These are phyloP conservation scores for Penicillium sp. DNA, from an alignment of 2,329 filamentous ascomycete species.

Conservation along the genomic window DNA sequence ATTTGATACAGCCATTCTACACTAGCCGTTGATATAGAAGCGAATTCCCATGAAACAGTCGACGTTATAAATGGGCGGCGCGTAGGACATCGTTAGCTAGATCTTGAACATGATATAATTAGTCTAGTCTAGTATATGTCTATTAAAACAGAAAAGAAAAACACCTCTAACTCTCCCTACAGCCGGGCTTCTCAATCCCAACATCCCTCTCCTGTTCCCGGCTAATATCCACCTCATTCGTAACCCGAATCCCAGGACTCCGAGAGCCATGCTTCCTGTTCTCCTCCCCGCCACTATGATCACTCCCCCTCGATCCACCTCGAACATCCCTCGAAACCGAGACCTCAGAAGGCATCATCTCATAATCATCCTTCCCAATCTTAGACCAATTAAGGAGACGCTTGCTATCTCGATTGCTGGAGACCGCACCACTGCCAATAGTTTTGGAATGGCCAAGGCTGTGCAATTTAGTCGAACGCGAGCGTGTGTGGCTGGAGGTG, in stretches of 20 bases:
- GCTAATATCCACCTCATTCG: slow-evolving; percentile 23
- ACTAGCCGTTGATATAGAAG: not conserved
- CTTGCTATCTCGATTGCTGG: slow-evolving; percentile 21
- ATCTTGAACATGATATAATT: not conserved
- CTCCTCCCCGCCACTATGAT: not conserved
- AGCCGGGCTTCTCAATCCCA: not conserved
- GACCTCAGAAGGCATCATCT: slow-evolving; percentile 28
- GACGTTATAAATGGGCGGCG: not conserved
- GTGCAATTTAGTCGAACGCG: slow-evolving; percentile 12
- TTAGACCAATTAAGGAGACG: slow-evolving; percentile 23
- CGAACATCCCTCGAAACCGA: slow-evolving; percentile 13
- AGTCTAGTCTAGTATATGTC: not conserved
- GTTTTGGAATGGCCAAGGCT: slow-evolving; percentile 15
- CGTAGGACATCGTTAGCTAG: not conserved
- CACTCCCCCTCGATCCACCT: not conserved
- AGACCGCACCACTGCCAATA: slow-evolving; percentile 10
- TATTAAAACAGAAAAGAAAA: not conserved
- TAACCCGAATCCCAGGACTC: slow-evolving; percentile 20
- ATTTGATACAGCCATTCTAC: not conserved
- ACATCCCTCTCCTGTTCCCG: not conserved
- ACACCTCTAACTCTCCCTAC: not conserved
- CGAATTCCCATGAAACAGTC: not conserved
- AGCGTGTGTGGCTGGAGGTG: slow-evolving; percentile 21
- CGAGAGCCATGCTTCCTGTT: not conserved
- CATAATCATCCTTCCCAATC: slow-evolving; percentile 21